A percentile compares a stretch with the other conserved stretches of the same genome.
Evolutionary conservation across 75 land plant species (phyloP).

Genomic region (Azolla pinnata): DNA sequence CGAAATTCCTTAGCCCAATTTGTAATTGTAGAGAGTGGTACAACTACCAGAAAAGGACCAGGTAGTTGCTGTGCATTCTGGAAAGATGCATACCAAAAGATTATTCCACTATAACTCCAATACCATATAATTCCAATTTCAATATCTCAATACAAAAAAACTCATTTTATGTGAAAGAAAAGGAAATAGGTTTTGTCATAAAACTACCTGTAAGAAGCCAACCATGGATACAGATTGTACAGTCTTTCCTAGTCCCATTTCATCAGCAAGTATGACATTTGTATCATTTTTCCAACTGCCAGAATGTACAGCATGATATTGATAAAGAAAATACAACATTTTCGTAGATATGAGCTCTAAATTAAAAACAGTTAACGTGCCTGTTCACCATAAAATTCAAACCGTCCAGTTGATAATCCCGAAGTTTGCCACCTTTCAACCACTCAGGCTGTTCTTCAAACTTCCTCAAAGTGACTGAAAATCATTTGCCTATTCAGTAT

Average conservation of each 20-base stretch:
- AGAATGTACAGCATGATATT: background rate
- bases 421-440: slow-evolving; percentile 92
- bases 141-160: no score
- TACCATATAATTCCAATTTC: no score
- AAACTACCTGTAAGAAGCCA: slow-evolving; percentile 83
- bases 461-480: slow-evolving; percentile 70
- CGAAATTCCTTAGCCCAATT: slow-evolving; percentile 99
- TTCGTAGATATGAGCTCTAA: background rate
- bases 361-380: slow-evolving; percentile 22
- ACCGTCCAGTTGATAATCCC: slow-evolving; percentile 98
- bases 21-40: slow-evolving; percentile 89
- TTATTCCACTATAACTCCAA: background rate
- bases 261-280: slow-evolving; percentile 99
- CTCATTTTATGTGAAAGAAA: no score
- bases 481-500: background rate
- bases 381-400: slow-evolving; percentile 94
- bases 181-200: no score
- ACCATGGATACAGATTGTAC: slow-evolving; percentile 98
- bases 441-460: slow-evolving; percentile 98
- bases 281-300: slow-evolving; percentile 95
- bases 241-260: slow-evolving; percentile 99
- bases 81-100: slow-evolving; percentile 7
- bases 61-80: slow-evolving; percentile 86
- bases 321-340: background rate
- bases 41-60: slow-evolving; percentile 98